Base-by-base conservation (phyloP, 2,329 filamentous ascomycete species). In the Exophiala sp. region DNA sequence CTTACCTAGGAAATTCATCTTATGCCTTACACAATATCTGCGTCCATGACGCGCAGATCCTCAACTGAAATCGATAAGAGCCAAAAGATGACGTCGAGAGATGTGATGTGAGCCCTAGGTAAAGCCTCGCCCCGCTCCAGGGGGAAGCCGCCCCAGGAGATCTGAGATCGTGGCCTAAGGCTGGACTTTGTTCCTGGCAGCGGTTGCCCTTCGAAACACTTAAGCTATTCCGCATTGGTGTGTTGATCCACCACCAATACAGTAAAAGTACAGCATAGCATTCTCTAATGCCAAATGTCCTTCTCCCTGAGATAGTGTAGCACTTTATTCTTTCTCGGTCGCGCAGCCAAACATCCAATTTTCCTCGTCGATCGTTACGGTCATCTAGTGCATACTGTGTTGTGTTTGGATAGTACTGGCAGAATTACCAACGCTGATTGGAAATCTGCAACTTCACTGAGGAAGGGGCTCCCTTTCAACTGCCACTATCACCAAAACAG, bases 401-500 rank as follows among this genome's bases (percentile, higher is more conserved):
- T 32, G 41, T 12, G 41, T 24, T 29, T 14, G 20, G 20, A 29
- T 32, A 24, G 41, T 32, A 24, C n/a, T n/a, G 20, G 41, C 21
- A 21, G 29, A 32, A 29, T 24, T 9, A 43, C 7, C 7, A 8
- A 29, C 24, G 7, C 24, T 2, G 24, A 29, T 29, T 29, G n/a
- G 20, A n/a, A 29, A 38, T 18, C 35, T 38, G 35, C 14, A 20
- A 29, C 29, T 24, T 24, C 41, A n/a, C 20, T n/a, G 41, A 20
- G 41, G 41, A 43, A 43, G n/a, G 41, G 41, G 41, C 21, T n/a
- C n/a, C 41, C 41, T 10, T n/a, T 7, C 14, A 42, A 42, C 40
- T 42, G 20, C 40, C 18, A 42, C 40, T n/a, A 24, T 47, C 33
- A 35, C 44, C 43, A 47, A 16, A 47, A 55, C 47, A 55, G 32